A percentile compares a stretch with the other conserved stretches of the same genome.
Conservation (phyloP, 768 basidiomycete genomes). For the Rhodotorula graminis region DNA sequence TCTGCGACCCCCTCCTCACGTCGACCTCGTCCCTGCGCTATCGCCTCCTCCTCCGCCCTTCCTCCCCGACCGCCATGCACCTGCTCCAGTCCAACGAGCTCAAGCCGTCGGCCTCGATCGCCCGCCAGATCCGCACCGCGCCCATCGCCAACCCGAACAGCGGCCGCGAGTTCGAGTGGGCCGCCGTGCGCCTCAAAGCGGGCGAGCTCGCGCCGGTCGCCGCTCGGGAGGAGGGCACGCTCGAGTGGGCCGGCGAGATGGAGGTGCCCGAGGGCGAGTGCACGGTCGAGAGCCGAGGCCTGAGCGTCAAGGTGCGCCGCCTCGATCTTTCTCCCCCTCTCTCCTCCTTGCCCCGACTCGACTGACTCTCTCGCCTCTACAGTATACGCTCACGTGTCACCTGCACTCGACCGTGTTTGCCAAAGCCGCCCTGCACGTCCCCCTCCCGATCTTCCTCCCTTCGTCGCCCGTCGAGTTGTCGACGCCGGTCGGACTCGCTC, state of each 20-base stretch:
- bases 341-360: not conserved
- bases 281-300: constrained; percentile 4
- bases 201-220: not conserved
- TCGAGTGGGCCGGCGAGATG: constrained; percentile 7
- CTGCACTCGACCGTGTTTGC: constrained; percentile 17
- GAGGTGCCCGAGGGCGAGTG: not conserved
- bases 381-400: constrained; percentile 14
- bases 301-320: constrained; percentile 11
- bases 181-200: not conserved
- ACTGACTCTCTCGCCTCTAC: not conserved
- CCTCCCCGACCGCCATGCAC: not conserved
- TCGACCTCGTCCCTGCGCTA: not conserved
- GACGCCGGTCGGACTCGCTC: not conserved
- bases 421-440: constrained; percentile 4
- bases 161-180: constrained; percentile 11
- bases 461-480: constrained; percentile 1
- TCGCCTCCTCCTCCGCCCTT: constrained; percentile 9
- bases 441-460: constrained; percentile 18
- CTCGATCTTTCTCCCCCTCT: no score
- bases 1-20: not conserved
- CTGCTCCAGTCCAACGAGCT: not conserved
- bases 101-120: not conserved
- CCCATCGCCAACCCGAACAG: constrained; percentile 2
- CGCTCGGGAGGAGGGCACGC: not conserved
- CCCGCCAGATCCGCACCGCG: constrained; percentile 19